These are phyloP conservation scores for Lonicera japonica DNA, from an alignment of 129 eudicot genomes.

Conservation along the genomic window DNA sequence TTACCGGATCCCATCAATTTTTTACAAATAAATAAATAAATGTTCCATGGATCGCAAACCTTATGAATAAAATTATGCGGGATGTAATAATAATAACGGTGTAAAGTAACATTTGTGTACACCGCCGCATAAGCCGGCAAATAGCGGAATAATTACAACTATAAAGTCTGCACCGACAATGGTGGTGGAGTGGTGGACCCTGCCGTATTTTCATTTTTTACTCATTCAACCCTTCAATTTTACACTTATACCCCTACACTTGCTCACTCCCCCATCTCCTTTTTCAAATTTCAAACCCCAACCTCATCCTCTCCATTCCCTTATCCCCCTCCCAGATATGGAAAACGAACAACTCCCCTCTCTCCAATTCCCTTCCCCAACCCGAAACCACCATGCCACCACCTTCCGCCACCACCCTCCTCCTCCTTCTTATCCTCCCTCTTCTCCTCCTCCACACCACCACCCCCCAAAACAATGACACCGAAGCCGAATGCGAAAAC, in stretches of 20 bases:
- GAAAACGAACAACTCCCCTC: background rate
- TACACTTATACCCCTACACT: background rate
- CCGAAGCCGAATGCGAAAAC: conserved; percentile 57
- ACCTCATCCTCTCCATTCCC: background rate
- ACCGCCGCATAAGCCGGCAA: too few species aligned
- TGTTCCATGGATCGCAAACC: too few species aligned
- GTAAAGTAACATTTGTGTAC: too few species aligned
- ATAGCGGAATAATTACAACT: too few species aligned
- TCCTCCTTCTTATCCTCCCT: conserved; percentile 18
- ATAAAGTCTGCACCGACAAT: conserved; percentile 8
- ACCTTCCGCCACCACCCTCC: background rate
- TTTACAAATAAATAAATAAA: too few species aligned
- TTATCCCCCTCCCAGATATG: background rate
- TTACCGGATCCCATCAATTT: too few species aligned
- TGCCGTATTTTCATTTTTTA: too few species aligned
- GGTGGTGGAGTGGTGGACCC: conserved; percentile 14
- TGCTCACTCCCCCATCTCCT: background rate
- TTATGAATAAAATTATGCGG: too few species aligned
- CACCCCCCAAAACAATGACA: conserved; percentile 36
- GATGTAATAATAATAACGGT: too few species aligned
- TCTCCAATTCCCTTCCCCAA: background rate
- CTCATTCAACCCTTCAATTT: background rate
- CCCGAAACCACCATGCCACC: conserved; percentile 13
- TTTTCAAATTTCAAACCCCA: background rate
- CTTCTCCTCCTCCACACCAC: conserved; percentile 11